Evolutionary conservation across 192 early-diverging fungal genomes (phyloP).

Genomic region (Coemansia sp.): DNA sequence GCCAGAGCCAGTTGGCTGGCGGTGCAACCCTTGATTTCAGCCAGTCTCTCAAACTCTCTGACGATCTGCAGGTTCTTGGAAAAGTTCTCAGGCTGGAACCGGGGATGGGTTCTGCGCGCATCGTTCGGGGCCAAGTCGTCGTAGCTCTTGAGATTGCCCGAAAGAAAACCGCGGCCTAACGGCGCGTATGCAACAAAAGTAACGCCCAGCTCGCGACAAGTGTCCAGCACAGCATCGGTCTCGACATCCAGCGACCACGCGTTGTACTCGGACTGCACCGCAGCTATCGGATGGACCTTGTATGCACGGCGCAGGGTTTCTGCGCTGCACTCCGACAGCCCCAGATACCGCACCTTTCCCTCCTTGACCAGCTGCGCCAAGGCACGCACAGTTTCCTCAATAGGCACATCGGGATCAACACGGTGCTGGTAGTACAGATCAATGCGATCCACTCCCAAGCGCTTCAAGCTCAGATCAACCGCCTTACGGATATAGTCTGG

Average conservation of each 20-base stretch:
- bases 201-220: slow-evolving; percentile 73
- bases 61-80: slow-evolving; percentile 63
- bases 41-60: slow-evolving; percentile 52
- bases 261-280: slow-evolving; percentile 31
- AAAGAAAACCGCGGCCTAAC: slow-evolving; percentile 69
- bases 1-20: background rate
- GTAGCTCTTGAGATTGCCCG: slow-evolving; percentile 57
- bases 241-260: slow-evolving; percentile 67
- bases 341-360: slow-evolving; percentile 41
- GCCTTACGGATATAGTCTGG: slow-evolving; percentile 56
- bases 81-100: slow-evolving; percentile 64
- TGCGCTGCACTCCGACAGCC: slow-evolving; percentile 54
- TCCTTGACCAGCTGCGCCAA: slow-evolving; percentile 40
- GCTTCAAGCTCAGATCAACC: slow-evolving; percentile 22
- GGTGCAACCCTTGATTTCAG: slow-evolving; percentile 14
- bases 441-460: slow-evolving; percentile 31
- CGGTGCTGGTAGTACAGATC: slow-evolving; percentile 48
- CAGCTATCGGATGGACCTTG: slow-evolving; percentile 53
- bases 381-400: slow-evolving; percentile 46
- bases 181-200: slow-evolving; percentile 74
- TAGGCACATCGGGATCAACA: slow-evolving; percentile 28
- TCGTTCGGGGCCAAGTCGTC: slow-evolving; percentile 60
- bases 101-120: slow-evolving; percentile 53
- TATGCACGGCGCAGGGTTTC: slow-evolving; percentile 64
- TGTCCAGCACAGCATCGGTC: slow-evolving; percentile 63